Base-by-base conservation (phyloP, 2,329 filamentous ascomycete genomes). In the Scorias spongiosa region DNA sequence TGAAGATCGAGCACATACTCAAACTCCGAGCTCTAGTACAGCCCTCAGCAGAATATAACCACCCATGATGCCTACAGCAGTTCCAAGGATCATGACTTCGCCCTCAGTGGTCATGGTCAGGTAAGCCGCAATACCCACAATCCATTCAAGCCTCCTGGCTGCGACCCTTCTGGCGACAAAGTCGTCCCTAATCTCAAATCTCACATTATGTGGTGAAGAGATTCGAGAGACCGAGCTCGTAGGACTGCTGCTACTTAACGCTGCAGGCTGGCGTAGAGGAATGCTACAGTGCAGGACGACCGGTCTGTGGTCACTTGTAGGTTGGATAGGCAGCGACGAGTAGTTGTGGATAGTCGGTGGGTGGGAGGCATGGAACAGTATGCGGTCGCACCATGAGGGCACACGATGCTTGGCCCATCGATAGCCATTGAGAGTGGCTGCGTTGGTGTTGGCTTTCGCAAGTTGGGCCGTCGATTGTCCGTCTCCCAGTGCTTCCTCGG, bases 361-460 rank as follows among this genome's bases (percentile, higher is more conserved):
- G 10, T 51, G 46, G 12, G 47, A 32, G 2, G 57, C 55, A 2
- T 89, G 68, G 61, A 79, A 96, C 15, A 96, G 67, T 15, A 96
- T 80, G 2, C 91, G 78, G 62, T 96, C 91, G 55, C 87, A 94
- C 91, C 89, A 96, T 56, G 81, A 80, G 1, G 91, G 88, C 72
- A 84, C 93, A 39, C 91, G 79, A 59, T 93, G 84, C 45, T 70
- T 68, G 7, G 87, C 84, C 75, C 87, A 95, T 29, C 69, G 15
- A 14, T 32, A 17, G 5, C 26, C 14, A 10, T 15, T 28, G n/a
- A 15, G 43, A 29, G 14, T 40, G 5, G 7, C n/a, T 6, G 18
- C 17, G 18, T 41, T 41, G 2, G 15, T 29, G 12, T 42, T 34
- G n/a, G 38, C 38, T 11, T 29, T 28, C 2, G 45, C 26, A 8